Evolutionary conservation across 192 early-diverging fungal genomes (phyloP), one percentile per base, ranked within the genome.

Genomic region (Backusella sp.): DNA sequence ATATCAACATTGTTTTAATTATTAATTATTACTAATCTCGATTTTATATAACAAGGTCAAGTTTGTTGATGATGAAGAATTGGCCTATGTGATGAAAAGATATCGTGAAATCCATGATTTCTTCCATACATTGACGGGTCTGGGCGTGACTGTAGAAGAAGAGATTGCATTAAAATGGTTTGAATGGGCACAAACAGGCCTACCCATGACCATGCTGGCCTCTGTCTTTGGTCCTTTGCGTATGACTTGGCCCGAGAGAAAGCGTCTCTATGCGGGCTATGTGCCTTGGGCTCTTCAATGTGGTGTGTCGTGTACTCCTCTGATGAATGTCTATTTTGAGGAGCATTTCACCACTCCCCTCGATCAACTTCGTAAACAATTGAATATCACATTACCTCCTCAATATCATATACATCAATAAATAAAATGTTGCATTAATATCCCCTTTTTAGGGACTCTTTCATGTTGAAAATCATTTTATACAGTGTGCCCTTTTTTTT

Each of bases 121-220:
- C 81, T 97, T 92, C 78, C 98, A 99, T 79, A 90, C 92, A 0
- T 80, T 99, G 28, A 92, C 94, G 30, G 96, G 94, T 52, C 76
- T 98, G 37, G 86, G 82, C 17, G 88, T 93, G 1, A 91, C 92
- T 3, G 92, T 97, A 6, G 93, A 95, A 76, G 95, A 91, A 39
- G 98, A 99, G 87, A 85, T 98, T 69, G 96, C 92, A 6, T 86
- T 99, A 44, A 99, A 99, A 86, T 94, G 94, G 90, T 95, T 98
- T 78, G 98, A 99, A 82, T 91, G 92, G 83, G 87, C 87, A 12
- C 98, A 99, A 78, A 96, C 93, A 1, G 95, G 94, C 2, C 79
- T 99, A 67, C 98, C 98, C 14, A 92, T 99, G 80, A 91, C 94
- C 0, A 82, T 92, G 80, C 79, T 97, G n/a, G 88, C 91, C 15